These are phyloP conservation scores for Pseudozyma hubeiensis DNA, from an alignment of 1,284 basidiomycete genomes.

Conservation along the genomic window DNA sequence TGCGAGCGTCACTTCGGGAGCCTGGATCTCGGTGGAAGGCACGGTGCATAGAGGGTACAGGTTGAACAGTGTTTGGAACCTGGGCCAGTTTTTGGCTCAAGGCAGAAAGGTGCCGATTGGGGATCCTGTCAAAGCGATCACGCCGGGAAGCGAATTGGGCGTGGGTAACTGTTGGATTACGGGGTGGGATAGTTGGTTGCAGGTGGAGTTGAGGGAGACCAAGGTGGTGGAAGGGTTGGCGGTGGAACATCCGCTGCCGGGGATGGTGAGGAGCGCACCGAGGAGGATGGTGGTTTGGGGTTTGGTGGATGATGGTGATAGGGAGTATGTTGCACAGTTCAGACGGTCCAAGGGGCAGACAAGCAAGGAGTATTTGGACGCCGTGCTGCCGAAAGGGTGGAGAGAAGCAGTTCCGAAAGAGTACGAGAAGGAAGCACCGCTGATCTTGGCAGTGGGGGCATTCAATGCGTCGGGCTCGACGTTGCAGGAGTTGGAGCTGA, in stretches of 20 bases:
- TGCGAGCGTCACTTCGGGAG: constrained; percentile 34
- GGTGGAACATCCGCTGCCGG: constrained; percentile 41
- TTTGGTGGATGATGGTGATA: constrained; percentile 27
- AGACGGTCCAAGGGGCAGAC: constrained; percentile 11
- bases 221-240: constrained; percentile 39
- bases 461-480: constrained; percentile 37
- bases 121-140: constrained; percentile 44
- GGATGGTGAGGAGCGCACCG: constrained; percentile 32
- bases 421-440: constrained; percentile 24
- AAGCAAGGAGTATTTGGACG: constrained; percentile 14
- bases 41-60: constrained; percentile 42
- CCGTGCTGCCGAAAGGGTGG: constrained; percentile 18
- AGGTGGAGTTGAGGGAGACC: constrained; percentile 29
- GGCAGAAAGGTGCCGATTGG: constrained; percentile 45
- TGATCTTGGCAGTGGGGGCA: constrained; percentile 29
- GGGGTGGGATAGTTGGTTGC: constrained; percentile 36
- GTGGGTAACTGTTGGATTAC: constrained; percentile 43
- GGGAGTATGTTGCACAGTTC: constrained; percentile 25
- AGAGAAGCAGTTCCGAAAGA: constrained; percentile 23
- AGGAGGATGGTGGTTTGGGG: constrained; percentile 38
- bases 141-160: constrained; percentile 27
- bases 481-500: constrained; percentile 35
- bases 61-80: constrained; percentile 44
- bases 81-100: constrained; percentile 31
- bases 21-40: constrained; percentile 25